phyloP scores from a whole-genome alignment of 2,329 filamentous ascomycete genomes.

The Metarhizium album region DNA sequence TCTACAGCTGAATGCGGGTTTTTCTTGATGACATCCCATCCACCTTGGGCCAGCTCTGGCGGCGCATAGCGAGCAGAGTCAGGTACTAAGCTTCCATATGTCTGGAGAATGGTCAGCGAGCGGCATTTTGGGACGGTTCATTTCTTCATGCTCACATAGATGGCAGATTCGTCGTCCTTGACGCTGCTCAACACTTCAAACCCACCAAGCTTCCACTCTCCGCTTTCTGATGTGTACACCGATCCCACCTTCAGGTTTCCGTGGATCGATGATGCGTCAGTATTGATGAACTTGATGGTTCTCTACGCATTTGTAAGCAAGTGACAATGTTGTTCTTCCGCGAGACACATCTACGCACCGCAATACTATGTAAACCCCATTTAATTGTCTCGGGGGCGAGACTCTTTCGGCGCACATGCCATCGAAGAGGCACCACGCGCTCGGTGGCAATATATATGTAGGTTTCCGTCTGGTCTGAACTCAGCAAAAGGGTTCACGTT shows the following conservation, averaged over 20 bases:
- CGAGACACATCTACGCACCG: constrained; percentile 39
- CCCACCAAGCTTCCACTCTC: constrained; percentile 93
- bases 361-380: constrained; percentile 85
- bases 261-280: constrained; percentile 84
- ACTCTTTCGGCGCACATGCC: constrained; percentile 83
- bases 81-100: constrained; percentile 76
- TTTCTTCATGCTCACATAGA: constrained; percentile 52
- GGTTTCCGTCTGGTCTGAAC: constrained; percentile 61
- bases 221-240: constrained; percentile 87
- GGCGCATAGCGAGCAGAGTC: constrained; percentile 77
- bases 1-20: constrained; percentile 74
- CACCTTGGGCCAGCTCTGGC: constrained; percentile 72
- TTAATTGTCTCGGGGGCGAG: constrained; percentile 86
- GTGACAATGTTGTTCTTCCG: background rate
- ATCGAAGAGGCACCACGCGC: constrained; percentile 72
- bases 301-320: constrained; percentile 38
- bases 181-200: constrained; percentile 91
- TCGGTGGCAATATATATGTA: constrained; percentile 97
- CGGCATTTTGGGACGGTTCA: too few species aligned
- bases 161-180: constrained; percentile 89
- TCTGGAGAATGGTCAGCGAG: constrained; percentile 34
- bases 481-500: constrained; percentile 13
- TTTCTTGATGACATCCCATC: constrained; percentile 87
- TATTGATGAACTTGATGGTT: constrained; percentile 92
- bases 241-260: constrained; percentile 77